Conservation (phyloP, 176 grass and related monocot species). For the Carex littledalei region DNA sequence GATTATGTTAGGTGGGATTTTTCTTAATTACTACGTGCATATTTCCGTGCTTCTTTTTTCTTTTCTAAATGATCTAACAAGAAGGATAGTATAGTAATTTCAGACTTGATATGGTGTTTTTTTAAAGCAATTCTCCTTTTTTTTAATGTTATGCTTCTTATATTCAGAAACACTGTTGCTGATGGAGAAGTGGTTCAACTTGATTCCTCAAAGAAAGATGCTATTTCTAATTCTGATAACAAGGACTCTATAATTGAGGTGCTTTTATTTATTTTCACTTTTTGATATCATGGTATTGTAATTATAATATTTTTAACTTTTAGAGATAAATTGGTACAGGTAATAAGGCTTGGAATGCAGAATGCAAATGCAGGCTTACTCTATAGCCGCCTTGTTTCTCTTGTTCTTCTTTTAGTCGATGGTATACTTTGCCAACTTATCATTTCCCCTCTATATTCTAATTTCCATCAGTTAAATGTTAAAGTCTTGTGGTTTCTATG, state of each 20-base stretch:
- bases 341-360: constrained; percentile 64
- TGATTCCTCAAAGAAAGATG: constrained; percentile 24
- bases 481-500: constrained; percentile 42
- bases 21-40: not conserved
- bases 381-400: constrained; percentile 75
- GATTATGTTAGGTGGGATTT: constrained; percentile 46
- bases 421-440: constrained; percentile 33
- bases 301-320: not conserved
- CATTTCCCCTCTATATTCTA: not conserved
- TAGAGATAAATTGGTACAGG: constrained; percentile 20
- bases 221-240: not conserved
- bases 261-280: constrained; percentile 14
- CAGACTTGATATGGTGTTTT: not conserved
- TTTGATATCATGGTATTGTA: not conserved
- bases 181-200: constrained; percentile 20
- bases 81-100: not conserved
- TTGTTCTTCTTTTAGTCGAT: constrained; percentile 93
- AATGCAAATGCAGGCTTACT: constrained; percentile 62
- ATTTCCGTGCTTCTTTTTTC: not conserved
- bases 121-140: not conserved
- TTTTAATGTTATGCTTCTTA: constrained; percentile 1
- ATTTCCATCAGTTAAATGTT: constrained; percentile 10
- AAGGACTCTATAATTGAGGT: constrained; percentile 36
- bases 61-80: not conserved
- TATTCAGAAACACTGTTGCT: constrained; percentile 25